These are phyloP conservation scores for Handroanthus guayacan DNA, from an alignment of 257 asterid genomes.

Conservation along the genomic window DNA sequence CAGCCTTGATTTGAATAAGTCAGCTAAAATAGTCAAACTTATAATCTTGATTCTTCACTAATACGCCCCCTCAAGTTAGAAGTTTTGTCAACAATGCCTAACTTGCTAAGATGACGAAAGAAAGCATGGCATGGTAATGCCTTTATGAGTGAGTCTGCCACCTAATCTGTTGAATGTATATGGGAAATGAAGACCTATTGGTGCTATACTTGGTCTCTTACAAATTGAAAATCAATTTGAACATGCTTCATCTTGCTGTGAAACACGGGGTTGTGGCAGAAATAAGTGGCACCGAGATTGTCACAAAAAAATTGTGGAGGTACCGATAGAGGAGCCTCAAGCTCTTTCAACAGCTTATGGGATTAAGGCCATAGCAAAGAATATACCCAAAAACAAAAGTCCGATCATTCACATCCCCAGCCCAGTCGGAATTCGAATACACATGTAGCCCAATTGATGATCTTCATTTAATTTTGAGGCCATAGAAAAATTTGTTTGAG, in stretches of 20 bases:
- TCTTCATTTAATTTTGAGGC: background rate
- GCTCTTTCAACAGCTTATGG: background rate
- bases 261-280: too few relatives aligned
- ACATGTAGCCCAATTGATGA: background rate
- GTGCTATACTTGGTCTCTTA: background rate
- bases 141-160: background rate
- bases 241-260: background rate
- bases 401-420: background rate
- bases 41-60: background rate
- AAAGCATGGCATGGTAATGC: background rate
- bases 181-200: background rate
- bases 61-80: background rate
- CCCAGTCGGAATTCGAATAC: background rate
- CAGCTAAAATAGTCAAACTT: too few relatives aligned
- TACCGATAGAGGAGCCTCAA: too few relatives aligned
- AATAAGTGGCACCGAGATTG: too few relatives aligned
- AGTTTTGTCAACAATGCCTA: background rate
- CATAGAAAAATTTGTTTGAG: background rate
- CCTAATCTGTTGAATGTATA: background rate
- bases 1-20: too few relatives aligned
- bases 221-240: too few relatives aligned
- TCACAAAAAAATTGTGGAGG: too few relatives aligned
- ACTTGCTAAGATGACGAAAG: background rate
- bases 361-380: background rate
- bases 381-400: background rate